Evolutionary conservation across 108 stramenopile species (phyloP), one percentile per base, ranked within the genome.

Genomic region (Cyclotella baltica): DNA sequence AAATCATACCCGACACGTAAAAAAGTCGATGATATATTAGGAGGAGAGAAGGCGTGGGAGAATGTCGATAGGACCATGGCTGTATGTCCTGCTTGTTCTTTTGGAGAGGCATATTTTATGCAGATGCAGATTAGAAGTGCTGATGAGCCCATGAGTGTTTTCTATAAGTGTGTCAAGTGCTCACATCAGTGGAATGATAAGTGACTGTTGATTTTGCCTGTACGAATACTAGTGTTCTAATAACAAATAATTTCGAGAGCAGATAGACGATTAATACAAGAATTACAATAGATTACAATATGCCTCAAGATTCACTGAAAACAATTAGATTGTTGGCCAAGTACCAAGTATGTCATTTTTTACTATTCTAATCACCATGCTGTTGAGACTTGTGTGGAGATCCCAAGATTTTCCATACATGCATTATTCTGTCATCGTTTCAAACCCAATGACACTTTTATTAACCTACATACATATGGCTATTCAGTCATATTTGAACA

Each of bases 91-190:
- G 63, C 61, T 23, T 99, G 99, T 75, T 74, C 78, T 56, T 87
- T 90, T 76, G 81, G 88, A 22, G 88, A 97, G 83, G 99, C 99
- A 0, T 99, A 97, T 85, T 99, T 98, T 89, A 96, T 98, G 95
- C 98, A 98, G 80, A 97, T 98, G 76, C 98, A 99, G 77, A 97
- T 98, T 66, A 89, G 98, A 34, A 94, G 89, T 65, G 97, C 97
- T 0, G 97, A 97, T 80, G 96, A 97, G 83, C 98, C 99, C 38
- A 98, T 97, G 96, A 98, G 97, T 53, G 87, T 93, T 23, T 99
- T 99, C 75, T 98, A 98, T 87, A 98, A 97, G 73, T 99, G 98
- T 81, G 85, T 83, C 52, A 89, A 88, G 64, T 98, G 96, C 68
- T 83, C 77, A 34, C 71, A 90, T 69, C 94, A 94, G 68, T 98